phyloP scores from a whole-genome alignment of 306 rosid genomes.

The Rosa multiflora region DNA sequence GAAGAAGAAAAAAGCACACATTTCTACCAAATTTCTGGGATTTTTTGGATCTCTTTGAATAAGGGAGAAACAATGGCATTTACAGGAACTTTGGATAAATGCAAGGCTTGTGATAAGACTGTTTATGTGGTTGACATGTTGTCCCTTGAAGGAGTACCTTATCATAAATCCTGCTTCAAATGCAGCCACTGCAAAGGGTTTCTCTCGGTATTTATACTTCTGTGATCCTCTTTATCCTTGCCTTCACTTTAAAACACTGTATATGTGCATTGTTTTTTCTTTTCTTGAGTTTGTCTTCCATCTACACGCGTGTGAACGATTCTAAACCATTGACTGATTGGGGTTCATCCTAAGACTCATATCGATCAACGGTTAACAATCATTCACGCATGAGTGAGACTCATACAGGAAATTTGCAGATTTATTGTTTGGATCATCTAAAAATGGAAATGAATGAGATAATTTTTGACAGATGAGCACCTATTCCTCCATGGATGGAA shows the following conservation, averaged over 20 bases:
- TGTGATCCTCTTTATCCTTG: background rate
- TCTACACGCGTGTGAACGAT: background rate
- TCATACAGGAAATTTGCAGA: background rate
- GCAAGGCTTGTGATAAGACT: conserved; percentile 92
- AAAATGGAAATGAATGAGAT: background rate
- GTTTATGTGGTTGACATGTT: conserved; percentile 88
- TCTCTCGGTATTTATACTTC: conserved; percentile 59
- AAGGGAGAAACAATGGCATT: conserved; percentile 56
- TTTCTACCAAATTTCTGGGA: background rate
- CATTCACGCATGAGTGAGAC: background rate
- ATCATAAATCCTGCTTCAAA: conserved; percentile 93
- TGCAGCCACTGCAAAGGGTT: conserved; percentile 95
- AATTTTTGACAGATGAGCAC: conserved; percentile 65
- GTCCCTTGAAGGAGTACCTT: conserved; percentile 83
- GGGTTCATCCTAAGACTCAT: background rate
- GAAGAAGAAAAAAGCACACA: conserved; percentile 1
- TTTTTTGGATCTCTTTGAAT: conserved; percentile 5
- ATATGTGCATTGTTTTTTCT: background rate
- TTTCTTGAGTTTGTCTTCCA: background rate
- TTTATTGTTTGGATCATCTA: background rate
- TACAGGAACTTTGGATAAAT: conserved; percentile 97
- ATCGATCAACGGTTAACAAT: background rate
- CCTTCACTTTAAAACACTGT: background rate
- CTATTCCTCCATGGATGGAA: conserved; percentile 98
- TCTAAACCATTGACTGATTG: background rate